Conservation (phyloP, 2,329 filamentous ascomycete genomes). For the Colletotrichum tamarilloi region DNA sequence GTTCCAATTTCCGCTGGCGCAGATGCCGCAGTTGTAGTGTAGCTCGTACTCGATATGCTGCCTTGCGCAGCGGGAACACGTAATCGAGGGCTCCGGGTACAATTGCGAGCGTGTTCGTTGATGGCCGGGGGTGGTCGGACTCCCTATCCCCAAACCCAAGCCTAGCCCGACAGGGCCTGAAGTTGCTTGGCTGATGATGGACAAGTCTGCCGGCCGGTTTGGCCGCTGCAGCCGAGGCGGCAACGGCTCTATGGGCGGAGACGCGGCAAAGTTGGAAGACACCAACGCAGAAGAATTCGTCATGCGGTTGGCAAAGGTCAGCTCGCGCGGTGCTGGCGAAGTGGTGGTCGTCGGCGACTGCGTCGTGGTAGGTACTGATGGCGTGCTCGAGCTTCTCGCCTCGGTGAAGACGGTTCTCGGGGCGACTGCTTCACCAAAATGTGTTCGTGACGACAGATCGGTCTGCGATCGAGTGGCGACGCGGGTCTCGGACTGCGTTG, state of each 20-base stretch:
- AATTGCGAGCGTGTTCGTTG: slow-evolving; percentile 59
- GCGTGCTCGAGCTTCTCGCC: slow-evolving; percentile 53
- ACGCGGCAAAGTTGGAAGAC: slow-evolving; percentile 34
- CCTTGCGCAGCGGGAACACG: slow-evolving; percentile 77
- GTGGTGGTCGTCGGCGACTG: slow-evolving; percentile 34
- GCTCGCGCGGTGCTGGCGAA: slow-evolving; percentile 40
- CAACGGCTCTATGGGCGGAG: slow-evolving; percentile 32
- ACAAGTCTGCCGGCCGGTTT: slow-evolving; percentile 52
- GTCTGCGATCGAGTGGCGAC: slow-evolving; percentile 72
- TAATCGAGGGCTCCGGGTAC: slow-evolving; percentile 77
- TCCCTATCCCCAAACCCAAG: slow-evolving; percentile 45
- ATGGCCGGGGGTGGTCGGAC: slow-evolving; percentile 48
- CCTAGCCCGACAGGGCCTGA: slow-evolving; percentile 42
- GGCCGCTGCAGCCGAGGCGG: slow-evolving; percentile 37
- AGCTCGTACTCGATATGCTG: slow-evolving; percentile 84
- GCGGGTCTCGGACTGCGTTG: slow-evolving; percentile 54
- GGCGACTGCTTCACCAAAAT: slow-evolving; percentile 49
- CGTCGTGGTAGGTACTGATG: slow-evolving; percentile 43
- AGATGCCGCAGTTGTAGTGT: slow-evolving; percentile 84
- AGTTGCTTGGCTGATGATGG: slow-evolving; percentile 48
- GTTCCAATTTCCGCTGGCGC: slow-evolving; percentile 78
- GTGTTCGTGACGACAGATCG: slow-evolving; percentile 65
- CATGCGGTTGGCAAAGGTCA: slow-evolving; percentile 51
- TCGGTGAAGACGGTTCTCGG: slow-evolving; percentile 55
- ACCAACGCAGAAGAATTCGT: slow-evolving; percentile 36